Evolutionary conservation across 768 basidiomycete genomes (phyloP).

Genomic region (Russula emetica): DNA sequence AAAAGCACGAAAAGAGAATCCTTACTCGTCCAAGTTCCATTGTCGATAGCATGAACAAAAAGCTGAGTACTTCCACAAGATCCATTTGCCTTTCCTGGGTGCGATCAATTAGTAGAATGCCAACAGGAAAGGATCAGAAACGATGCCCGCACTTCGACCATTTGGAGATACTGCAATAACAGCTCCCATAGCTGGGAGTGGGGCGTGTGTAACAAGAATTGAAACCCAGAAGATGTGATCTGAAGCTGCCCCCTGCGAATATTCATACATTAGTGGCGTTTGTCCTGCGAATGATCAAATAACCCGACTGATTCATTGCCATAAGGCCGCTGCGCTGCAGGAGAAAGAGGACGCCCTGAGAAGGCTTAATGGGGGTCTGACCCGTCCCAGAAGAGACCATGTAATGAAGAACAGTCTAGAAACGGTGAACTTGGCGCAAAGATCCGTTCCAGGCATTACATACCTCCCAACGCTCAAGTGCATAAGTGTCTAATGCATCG

Average conservation of each 20-base stretch:
- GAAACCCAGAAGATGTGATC: slow-evolving; percentile 94
- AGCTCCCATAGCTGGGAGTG: slow-evolving; percentile 96
- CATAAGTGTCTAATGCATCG: slow-evolving; percentile 71
- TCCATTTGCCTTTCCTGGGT: slow-evolving; percentile 81
- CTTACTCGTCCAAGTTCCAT: slow-evolving; percentile 89
- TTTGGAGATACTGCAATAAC: slow-evolving; percentile 81
- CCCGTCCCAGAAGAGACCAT: slow-evolving; percentile 93
- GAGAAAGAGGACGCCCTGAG: slow-evolving; percentile 77
- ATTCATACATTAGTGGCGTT: slow-evolving; percentile 9
- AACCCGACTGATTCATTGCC: slow-evolving; percentile 58
- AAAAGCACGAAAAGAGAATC: slow-evolving; percentile 20
- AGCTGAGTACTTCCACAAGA: slow-evolving; percentile 86
- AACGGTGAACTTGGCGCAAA: slow-evolving; percentile 2
- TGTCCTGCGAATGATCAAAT: slow-evolving; percentile 13
- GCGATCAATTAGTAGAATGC: not conserved
- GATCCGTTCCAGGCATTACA: slow-evolving; percentile 24
- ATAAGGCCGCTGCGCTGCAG: slow-evolving; percentile 84
- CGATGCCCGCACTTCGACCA: slow-evolving; percentile 61
- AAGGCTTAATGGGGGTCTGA: slow-evolving; percentile 70
- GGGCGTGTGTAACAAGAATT: slow-evolving; percentile 91
- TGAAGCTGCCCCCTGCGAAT: slow-evolving; percentile 54
- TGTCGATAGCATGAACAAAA: slow-evolving; percentile 95
- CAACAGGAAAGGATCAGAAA: slow-evolving; percentile 3
- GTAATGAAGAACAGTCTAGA: slow-evolving; percentile 90
- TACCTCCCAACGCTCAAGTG: slow-evolving; percentile 89